These are phyloP conservation scores for Entomortierella beljakovae DNA, from an alignment of 192 early-diverging fungal genomes.

Conservation along the genomic window DNA sequence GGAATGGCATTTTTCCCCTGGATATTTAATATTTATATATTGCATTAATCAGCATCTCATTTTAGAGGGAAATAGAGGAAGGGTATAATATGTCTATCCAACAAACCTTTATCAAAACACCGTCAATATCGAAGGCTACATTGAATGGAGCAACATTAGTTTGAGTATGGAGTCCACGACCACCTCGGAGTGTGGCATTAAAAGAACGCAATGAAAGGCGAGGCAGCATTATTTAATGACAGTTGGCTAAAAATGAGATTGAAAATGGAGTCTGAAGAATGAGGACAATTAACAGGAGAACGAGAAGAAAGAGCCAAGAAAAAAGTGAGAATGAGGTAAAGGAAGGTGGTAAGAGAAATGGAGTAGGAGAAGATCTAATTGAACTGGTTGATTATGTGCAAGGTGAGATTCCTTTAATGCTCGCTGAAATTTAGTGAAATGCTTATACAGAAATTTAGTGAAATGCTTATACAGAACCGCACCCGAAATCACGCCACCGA, in stretches of 20 bases:
- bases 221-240: not conserved
- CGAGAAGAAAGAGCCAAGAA: not conserved
- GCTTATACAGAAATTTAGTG: no score
- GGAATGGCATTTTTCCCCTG: conserved; percentile 77
- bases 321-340: not conserved
- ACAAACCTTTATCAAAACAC: conserved; percentile 81
- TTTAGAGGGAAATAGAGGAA: not conserved
- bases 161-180: conserved; percentile 7
- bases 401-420: no score
- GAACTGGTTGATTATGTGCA: no score
- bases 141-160: conserved; percentile 28
- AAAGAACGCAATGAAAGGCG: not conserved
- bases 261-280: no score
- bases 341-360: not conserved
- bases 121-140: conserved; percentile 81
- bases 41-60: no score
- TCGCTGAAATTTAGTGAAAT: no score
- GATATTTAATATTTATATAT: no score
- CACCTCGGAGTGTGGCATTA: not conserved
- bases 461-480: no score
- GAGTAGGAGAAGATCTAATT: no score
- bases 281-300: not conserved
- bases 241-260: not conserved
- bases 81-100: no score
- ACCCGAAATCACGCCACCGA: no score